These are phyloP conservation scores for Physcomitrellopsis africana DNA, from an alignment of 225 moss, liverwort and hornwort species.

Conservation along the genomic window DNA sequence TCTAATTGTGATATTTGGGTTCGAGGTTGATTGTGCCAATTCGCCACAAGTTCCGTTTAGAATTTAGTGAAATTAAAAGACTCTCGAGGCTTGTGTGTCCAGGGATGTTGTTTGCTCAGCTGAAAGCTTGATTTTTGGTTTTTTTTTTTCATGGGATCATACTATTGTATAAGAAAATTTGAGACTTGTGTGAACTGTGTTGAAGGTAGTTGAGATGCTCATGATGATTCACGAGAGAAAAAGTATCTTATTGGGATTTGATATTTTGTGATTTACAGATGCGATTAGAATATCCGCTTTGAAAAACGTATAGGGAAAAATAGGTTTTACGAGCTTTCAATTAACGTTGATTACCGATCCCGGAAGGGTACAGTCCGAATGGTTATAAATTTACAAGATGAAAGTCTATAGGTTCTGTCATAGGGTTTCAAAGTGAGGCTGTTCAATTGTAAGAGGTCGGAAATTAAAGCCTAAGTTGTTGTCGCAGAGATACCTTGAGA, in stretches of 20 bases:
- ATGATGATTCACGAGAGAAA: neutral
- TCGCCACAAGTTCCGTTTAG: neutral
- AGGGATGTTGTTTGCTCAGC: neutral
- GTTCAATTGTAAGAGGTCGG: neutral
- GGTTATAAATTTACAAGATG: neutral
- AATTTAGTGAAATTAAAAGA: neutral
- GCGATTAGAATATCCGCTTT: neutral
- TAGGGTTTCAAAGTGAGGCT: conserved; percentile 1
- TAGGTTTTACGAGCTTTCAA: neutral
- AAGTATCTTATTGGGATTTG: neutral
- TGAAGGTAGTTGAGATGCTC: neutral
- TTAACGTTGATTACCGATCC: neutral
- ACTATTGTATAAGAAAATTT: neutral
- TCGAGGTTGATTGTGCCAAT: neutral
- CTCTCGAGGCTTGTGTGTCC: neutral
- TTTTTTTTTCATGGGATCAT: neutral
- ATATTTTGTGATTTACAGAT: neutral
- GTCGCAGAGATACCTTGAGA: neutral
- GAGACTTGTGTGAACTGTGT: neutral
- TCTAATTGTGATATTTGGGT: conserved; percentile 12
- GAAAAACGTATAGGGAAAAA: neutral
- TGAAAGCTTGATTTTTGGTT: neutral
- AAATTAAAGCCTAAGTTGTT: neutral
- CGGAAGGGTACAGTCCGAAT: neutral
- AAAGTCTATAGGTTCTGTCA: neutral